These are phyloP conservation scores for Arachis stenosperma DNA, from an alignment of 306 rosid genomes.

Conservation along the genomic window DNA sequence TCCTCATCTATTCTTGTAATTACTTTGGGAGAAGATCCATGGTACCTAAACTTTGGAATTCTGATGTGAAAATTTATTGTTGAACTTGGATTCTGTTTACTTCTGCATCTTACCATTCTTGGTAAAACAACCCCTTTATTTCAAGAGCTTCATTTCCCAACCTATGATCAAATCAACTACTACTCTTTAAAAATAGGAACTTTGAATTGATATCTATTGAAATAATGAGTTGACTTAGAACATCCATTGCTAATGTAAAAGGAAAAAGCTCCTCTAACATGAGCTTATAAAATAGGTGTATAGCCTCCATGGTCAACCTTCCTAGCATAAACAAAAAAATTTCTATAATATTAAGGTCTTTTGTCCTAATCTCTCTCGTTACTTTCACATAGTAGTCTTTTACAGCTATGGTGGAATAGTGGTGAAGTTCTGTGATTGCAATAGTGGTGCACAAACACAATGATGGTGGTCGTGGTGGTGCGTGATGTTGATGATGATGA, in stretches of 20 bases:
- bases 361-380: too few species aligned
- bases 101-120: background rate
- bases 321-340: background rate
- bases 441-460: too few species aligned
- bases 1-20: background rate
- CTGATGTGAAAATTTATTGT: background rate
- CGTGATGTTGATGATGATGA: background rate
- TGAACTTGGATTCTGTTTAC: slow-evolving; percentile 1
- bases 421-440: background rate
- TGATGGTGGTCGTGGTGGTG: background rate
- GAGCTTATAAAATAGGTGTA: background rate
- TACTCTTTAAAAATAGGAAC: background rate
- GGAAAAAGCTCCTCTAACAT: too few species aligned
- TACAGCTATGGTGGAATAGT: background rate
- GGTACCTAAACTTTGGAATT: background rate
- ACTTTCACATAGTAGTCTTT: background rate
- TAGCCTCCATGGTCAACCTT: background rate
- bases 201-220: slow-evolving; percentile 1
- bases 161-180: background rate
- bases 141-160: background rate
- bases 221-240: background rate
- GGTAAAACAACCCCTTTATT: background rate
- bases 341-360: background rate
- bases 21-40: background rate
- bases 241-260: background rate